These are phyloP conservation scores for Scopulariopsis brevicaulis DNA, from an alignment of 2,329 filamentous ascomycete genomes.

Conservation along the genomic window DNA sequence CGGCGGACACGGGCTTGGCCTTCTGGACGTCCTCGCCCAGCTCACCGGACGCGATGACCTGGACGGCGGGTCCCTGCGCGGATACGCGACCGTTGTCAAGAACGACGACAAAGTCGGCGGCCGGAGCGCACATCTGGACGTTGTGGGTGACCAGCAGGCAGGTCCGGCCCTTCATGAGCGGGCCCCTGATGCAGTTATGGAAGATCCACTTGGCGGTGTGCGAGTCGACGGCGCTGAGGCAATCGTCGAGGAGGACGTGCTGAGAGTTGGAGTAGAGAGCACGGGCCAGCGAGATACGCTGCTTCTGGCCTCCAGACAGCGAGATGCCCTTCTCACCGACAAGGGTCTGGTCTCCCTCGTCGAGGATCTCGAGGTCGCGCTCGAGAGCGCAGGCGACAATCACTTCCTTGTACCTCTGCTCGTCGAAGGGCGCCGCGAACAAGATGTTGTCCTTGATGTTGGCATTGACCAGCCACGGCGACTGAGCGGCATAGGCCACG, in stretches of 20 bases:
- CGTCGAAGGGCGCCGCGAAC: slow-evolving; percentile 72
- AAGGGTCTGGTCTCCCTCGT: slow-evolving; percentile 82
- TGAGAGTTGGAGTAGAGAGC: slow-evolving; percentile 93
- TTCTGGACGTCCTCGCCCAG: slow-evolving; percentile 76
- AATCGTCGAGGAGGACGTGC: slow-evolving; percentile 87
- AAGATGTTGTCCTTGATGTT: slow-evolving; percentile 94
- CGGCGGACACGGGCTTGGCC: slow-evolving; percentile 58
- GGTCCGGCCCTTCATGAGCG: slow-evolving; percentile 77
- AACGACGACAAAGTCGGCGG: slow-evolving; percentile 69
- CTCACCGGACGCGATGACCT: slow-evolving; percentile 77
- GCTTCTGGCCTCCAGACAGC: slow-evolving; percentile 92
- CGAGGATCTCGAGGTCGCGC: slow-evolving; percentile 83
- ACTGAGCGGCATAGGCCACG: slow-evolving; percentile 91
- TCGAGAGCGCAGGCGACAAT: slow-evolving; percentile 85
- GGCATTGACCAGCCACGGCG: slow-evolving; percentile 93
- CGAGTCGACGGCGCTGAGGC: slow-evolving; percentile 90
- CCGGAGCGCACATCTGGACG: slow-evolving; percentile 72
- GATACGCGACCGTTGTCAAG: slow-evolving; percentile 78
- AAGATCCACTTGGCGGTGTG: slow-evolving; percentile 99
- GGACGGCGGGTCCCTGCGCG: slow-evolving; percentile 63
- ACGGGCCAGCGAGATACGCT: slow-evolving; percentile 91
- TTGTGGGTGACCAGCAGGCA: slow-evolving; percentile 97
- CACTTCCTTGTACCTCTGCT: slow-evolving; percentile 76
- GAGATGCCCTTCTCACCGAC: slow-evolving; percentile 97
- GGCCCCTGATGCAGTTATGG: slow-evolving; percentile 79